Conservation (phyloP, 768 basidiomycete genomes). For the Vararia minispora region DNA sequence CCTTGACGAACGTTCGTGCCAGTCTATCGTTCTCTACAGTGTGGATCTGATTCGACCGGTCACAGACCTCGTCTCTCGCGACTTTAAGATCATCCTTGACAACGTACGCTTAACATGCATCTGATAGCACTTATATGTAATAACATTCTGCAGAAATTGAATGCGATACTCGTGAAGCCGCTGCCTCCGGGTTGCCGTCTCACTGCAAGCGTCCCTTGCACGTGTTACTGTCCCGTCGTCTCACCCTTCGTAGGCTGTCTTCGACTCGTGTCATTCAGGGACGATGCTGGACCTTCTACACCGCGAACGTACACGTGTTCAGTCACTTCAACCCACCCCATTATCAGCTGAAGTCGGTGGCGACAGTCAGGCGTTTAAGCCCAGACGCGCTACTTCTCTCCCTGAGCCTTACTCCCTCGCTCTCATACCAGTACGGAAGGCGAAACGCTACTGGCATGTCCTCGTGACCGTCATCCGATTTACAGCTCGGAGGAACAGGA, state of each 20-base stretch:
- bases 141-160: slow-evolving; percentile 8
- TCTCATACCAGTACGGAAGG: neutral
- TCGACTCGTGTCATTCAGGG: slow-evolving; percentile 16
- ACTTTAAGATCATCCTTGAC: slow-evolving; percentile 7
- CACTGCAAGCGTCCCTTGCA: slow-evolving; percentile 4
- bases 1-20: slow-evolving; percentile 3
- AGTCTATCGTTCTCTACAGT: no score
- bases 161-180: slow-evolving; percentile 8
- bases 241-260: slow-evolving; percentile 9
- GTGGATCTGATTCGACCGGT: neutral
- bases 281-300: slow-evolving; percentile 13
- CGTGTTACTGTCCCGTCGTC: neutral
- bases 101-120: slow-evolving; percentile 5
- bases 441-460: neutral
- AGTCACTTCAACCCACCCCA: neutral
- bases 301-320: slow-evolving; percentile 9
- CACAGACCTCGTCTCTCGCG: slow-evolving; percentile 5
- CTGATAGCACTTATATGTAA: neutral
- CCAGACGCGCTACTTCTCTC: rapidly evolving
- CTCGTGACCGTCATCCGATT: no score
- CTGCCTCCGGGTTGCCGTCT: slow-evolving; percentile 10
- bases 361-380: neutral
- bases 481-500: no score
- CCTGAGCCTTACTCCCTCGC: neutral
- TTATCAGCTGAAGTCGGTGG: neutral